Percentiles rank a stretch among this genome's conserved stretches.
phyloP scores from a whole-genome alignment of 306 rosid species.

The Acacia crassicarpa region DNA sequence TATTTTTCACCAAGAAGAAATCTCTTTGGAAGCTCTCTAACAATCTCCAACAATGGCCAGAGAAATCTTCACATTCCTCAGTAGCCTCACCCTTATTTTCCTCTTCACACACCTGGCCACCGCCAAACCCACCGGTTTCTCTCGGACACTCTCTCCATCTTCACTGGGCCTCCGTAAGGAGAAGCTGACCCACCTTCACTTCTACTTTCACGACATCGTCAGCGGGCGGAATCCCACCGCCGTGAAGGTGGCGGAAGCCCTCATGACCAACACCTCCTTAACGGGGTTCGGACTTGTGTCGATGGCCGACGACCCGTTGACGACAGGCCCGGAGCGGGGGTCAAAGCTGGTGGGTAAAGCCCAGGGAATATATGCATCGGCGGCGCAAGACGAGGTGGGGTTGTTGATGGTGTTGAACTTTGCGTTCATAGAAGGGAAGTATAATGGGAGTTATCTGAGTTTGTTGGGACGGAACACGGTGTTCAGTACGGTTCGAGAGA shows the following conservation, averaged over 20 bases:
- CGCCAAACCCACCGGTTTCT: constrained; percentile 24
- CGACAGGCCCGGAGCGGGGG: constrained; percentile 30
- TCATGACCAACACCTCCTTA: constrained; percentile 35
- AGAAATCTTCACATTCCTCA: neutral
- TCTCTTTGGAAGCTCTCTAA: neutral
- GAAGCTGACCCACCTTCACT: constrained; percentile 61
- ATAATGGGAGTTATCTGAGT: constrained; percentile 48
- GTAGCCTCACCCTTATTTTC: constrained; percentile 1
- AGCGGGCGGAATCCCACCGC: constrained; percentile 49
- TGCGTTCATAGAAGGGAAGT: constrained; percentile 41
- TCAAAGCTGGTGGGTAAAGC: constrained; percentile 55
- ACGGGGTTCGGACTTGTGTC: constrained; percentile 39
- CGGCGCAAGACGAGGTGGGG: constrained; percentile 40
- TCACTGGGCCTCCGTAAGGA: constrained; percentile 40
- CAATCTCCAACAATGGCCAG: constrained; percentile 16
- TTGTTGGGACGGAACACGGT: constrained; percentile 49
- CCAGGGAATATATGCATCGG: constrained; percentile 52
- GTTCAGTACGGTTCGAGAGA: constrained; percentile 34
- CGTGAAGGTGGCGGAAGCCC: constrained; percentile 41
- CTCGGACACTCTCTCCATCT: constrained; percentile 20
- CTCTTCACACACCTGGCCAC: constrained; percentile 1
- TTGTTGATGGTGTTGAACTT: constrained; percentile 42
- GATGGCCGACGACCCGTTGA: constrained; percentile 52
- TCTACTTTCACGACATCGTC: constrained; percentile 63
- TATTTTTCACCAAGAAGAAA: neutral